A percentile compares a stretch with the other conserved stretches of the same genome.
These are phyloP conservation scores for Verticillium klebahnii DNA, from an alignment of 2,329 filamentous ascomycete genomes.

Conservation along the genomic window DNA sequence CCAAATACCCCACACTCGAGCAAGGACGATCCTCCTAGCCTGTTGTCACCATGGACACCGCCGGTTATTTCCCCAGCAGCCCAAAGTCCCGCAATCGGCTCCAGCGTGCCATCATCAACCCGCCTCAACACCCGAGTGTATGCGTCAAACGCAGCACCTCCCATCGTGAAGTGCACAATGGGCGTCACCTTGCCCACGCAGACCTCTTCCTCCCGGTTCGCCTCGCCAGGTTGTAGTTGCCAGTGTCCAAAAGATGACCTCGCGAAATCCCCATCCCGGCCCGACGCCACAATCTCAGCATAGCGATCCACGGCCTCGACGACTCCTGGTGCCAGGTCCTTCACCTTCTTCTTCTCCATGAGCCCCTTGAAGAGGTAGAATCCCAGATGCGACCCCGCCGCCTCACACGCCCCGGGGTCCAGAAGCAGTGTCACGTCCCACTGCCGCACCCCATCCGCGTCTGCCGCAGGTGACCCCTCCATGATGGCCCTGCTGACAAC, in stretches of 20 bases:
- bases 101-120: conserved; percentile 23
- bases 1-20: conserved; percentile 63
- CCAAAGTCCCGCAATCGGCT: conserved; percentile 52
- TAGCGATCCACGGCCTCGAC: conserved; percentile 44
- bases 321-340: conserved; percentile 36
- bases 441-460: conserved; percentile 32
- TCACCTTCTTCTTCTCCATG: conserved; percentile 50
- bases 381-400: conserved; percentile 49
- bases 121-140: conserved; percentile 44
- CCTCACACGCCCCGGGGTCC: conserved; percentile 52
- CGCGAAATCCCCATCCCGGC: conserved; percentile 37
- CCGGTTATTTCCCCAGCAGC: conserved; percentile 62
- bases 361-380: conserved; percentile 62
- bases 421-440: conserved; percentile 57
- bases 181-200: conserved; percentile 58
- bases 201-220: conserved; percentile 44
- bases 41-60: conserved; percentile 59
- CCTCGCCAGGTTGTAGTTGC: conserved; percentile 38
- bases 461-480: conserved; percentile 22
- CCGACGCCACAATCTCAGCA: conserved; percentile 34
- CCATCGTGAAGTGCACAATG: conserved; percentile 64
- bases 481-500: conserved; percentile 50
- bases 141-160: conserved; percentile 54
- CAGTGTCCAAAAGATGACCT: conserved; percentile 51
- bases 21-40: conserved; percentile 56